Percentiles rank a stretch among this genome's conserved stretches.
phyloP scores from a whole-genome alignment of 139 green algal species.

The Chlamydomonas eustigma region DNA sequence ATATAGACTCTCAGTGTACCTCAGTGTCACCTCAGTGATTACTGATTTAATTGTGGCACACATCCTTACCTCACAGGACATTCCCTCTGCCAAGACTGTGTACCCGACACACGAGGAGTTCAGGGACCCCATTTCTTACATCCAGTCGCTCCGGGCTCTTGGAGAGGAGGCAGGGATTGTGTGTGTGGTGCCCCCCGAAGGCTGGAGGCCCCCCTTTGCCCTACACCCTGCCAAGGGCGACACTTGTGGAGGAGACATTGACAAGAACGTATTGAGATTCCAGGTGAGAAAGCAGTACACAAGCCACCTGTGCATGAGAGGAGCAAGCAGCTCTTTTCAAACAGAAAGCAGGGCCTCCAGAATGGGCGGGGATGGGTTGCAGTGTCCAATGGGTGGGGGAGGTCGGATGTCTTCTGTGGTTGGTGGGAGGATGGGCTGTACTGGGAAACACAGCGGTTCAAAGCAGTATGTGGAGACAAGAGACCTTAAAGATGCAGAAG shows the following conservation, averaged over 20 bases:
- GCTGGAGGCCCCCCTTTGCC: constrained; percentile 52
- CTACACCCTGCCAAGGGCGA: constrained; percentile 5
- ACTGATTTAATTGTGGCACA: neutral
- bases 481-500: no score
- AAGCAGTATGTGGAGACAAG: no score
- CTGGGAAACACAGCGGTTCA: no score
- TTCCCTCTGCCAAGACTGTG: neutral
- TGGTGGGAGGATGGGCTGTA: no score
- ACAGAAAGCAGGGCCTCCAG: neutral
- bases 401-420: no score
- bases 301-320: constrained; percentile 42
- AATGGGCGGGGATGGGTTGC: neutral
- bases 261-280: neutral
- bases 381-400: constrained; percentile 5
- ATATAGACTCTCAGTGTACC: no score
- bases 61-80: neutral
- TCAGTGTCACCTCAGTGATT: no score
- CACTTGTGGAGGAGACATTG: neutral
- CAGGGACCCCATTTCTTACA: constrained; percentile 75
- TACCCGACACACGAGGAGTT: constrained; percentile 11
- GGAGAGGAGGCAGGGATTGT: constrained; percentile 75
- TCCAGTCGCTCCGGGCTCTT: constrained; percentile 55
- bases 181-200: constrained; percentile 79
- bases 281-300: constrained; percentile 38
- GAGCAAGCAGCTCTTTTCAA: neutral